phyloP scores from a whole-genome alignment of 495 filamentous ascomycete species.

The Neurospora sp. region DNA sequence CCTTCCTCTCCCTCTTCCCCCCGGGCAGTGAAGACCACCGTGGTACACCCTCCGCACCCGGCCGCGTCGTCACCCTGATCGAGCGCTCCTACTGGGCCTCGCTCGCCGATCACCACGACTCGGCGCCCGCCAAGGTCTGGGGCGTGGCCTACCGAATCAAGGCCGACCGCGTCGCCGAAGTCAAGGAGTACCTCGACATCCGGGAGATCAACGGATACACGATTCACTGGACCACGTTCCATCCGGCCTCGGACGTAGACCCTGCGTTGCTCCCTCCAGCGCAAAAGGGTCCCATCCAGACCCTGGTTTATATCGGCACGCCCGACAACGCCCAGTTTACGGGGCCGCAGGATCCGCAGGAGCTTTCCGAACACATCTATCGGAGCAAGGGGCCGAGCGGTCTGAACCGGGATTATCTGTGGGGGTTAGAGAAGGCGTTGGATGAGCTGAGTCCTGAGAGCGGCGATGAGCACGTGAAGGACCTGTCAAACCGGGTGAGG shows the following conservation, averaged over 20 bases:
- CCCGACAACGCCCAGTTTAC: conserved; percentile 91
- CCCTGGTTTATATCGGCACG: conserved; percentile 88
- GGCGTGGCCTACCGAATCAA: conserved; percentile 89
- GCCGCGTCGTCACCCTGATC: conserved; percentile 90
- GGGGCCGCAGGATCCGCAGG: conserved; percentile 67
- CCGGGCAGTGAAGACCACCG: conserved; percentile 76
- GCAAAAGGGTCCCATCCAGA: conserved; percentile 23
- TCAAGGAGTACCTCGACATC: conserved; percentile 81
- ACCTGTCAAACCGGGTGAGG: conserved; percentile 47
- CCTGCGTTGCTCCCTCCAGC: conserved; percentile 7
- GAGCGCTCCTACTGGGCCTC: conserved; percentile 70
- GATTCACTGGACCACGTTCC: conserved; percentile 78
- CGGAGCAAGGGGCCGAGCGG: conserved; percentile 74
- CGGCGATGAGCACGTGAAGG: conserved; percentile 73
- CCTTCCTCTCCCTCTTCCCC: background rate
- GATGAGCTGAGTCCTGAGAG: conserved; percentile 64
- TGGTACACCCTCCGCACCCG: conserved; percentile 77
- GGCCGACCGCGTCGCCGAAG: conserved; percentile 60
- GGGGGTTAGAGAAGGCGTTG: conserved; percentile 68
- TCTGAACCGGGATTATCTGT: conserved; percentile 85
- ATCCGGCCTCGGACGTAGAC: conserved; percentile 42
- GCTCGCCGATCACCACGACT: conserved; percentile 57
- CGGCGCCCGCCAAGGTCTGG: conserved; percentile 57
- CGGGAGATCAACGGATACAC: conserved; percentile 95
- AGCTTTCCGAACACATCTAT: conserved; percentile 77